A percentile compares a stretch with the other conserved stretches of the same genome.
Conservation (phyloP, 257 asterid species). For the Solanum bulbocastanum region DNA sequence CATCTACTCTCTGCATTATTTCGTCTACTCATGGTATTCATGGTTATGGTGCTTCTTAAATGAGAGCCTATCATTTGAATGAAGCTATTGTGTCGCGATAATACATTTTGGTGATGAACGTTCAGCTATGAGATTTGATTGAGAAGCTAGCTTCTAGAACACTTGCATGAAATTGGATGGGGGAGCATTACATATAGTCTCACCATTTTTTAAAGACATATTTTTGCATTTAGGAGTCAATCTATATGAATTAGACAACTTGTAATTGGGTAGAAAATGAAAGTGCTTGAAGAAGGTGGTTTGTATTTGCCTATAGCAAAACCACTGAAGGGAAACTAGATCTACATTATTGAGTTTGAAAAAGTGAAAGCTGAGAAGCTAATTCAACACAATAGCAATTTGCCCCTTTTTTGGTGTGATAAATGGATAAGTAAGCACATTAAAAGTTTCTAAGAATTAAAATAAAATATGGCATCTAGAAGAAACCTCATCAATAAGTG, state of each 20-base stretch:
- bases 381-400: background rate
- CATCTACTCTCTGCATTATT: slow-evolving; percentile 5
- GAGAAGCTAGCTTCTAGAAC: background rate
- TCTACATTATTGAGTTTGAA: background rate
- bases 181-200: too few relatives aligned
- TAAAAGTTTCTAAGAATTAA: background rate
- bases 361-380: background rate
- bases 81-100: background rate
- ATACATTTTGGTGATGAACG: background rate
- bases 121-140: background rate
- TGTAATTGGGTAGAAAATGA: background rate
- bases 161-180: background rate
- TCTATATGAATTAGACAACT: too few relatives aligned
- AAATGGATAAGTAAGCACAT: background rate
- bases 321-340: background rate
- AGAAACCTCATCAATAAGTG: background rate
- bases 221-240: too few relatives aligned
- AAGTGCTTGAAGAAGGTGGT: background rate
- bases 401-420: background rate
- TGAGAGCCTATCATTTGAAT: background rate
- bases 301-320: background rate
- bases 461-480: background rate
- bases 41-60: background rate
- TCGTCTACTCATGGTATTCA: background rate
- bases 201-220: too few relatives aligned